Evolutionary conservation across 2,329 filamentous ascomycete genomes (phyloP), one percentile per base, ranked within the genome.

Genomic region (Lasiodiplodia citricola): DNA sequence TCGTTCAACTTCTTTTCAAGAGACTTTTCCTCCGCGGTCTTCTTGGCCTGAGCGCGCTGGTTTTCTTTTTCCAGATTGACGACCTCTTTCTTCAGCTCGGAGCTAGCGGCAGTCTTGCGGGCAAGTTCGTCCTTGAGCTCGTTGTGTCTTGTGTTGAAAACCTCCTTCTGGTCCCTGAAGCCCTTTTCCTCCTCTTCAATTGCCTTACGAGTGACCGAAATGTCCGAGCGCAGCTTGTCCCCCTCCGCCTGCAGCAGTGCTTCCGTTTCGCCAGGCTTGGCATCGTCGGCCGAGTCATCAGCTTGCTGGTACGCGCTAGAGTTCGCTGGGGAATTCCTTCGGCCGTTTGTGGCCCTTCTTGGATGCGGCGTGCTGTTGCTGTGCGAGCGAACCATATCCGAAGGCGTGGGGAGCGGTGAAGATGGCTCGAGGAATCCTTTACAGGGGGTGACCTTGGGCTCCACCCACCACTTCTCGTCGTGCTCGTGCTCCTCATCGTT

Each of bases 21-120:
- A 10, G 86, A 75, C 73, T 90, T 90, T 75, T 97, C 93, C 75
- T 92, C 92, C 75, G 94, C 92, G 0, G 87, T 86, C 73, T 91
- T 92, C 70, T 92, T 91, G 71, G 91, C 92, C 76, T 96, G 91
- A 1, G 92, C 91, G 4, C 89, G 87, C 58, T 93, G 89, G 83
- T 96, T 97, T 72, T 92, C 86, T 66, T 93, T 89, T 78, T 96
- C 93, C 6, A 94, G 88, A 56, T 88, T 88, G 65, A 92, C 90
- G 66, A 96, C 90, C 76, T 95, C 91, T 71, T 91, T 91, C 75
- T 92, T 93, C 66, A 97, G 81, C 75, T 94, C 93, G 55, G 92
- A 90, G 60, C 93, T 97, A 63, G 90, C 92, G 75, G 96, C 93
- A 72, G 98, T 95, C 78, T 96, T 97, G 75, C 97, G 93, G 77